Evolutionary conservation across 257 asterid genomes (phyloP).

Genomic region (Solanum neorickii): DNA sequence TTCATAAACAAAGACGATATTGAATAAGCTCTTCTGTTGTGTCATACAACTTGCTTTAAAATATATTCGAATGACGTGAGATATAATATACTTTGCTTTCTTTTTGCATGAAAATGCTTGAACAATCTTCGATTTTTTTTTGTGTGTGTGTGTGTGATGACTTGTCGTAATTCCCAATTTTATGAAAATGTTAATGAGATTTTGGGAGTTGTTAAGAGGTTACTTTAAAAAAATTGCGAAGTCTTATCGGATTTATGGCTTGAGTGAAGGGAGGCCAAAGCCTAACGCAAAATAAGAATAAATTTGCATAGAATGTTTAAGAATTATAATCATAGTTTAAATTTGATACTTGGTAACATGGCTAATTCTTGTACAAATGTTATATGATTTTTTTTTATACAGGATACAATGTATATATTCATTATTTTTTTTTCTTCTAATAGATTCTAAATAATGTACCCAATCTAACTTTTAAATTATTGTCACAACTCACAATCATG

Average conservation of each 20-base stretch:
- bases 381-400: background rate
- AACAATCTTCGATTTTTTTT: background rate
- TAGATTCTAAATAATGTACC: background rate
- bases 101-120: background rate
- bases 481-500: background rate
- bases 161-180: background rate
- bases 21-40: too few relatives aligned
- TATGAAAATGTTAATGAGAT: background rate
- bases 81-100: background rate
- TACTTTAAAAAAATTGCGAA: background rate
- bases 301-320: background rate
- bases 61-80: background rate
- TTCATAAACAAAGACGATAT: too few relatives aligned
- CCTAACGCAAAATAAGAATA: background rate
- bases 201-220: background rate
- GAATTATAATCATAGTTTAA: background rate
- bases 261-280: background rate
- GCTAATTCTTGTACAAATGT: background rate
- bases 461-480: background rate
- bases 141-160: background rate
- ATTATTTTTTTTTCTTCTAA: background rate
- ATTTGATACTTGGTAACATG: background rate
- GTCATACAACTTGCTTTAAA: accelerated
- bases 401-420: background rate
- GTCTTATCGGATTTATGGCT: background rate